Conservation (phyloP, 768 basidiomycete species). For the Peribolospora kevripleyi region DNA sequence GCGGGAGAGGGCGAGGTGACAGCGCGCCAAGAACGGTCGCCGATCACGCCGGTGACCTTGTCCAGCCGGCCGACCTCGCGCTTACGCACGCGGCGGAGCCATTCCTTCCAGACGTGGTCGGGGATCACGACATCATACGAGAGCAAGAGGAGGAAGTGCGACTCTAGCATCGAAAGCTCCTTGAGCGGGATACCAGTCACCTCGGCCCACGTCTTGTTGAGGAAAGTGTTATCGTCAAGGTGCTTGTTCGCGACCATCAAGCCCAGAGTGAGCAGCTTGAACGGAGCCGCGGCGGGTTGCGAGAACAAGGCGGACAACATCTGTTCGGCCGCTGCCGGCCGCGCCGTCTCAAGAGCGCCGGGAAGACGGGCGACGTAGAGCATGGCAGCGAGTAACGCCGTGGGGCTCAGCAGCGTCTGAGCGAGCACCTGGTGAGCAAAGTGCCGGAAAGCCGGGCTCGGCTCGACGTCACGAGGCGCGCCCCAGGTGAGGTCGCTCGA, state of each 20-base stretch:
- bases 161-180: slow-evolving; percentile 82
- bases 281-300: slow-evolving; percentile 32
- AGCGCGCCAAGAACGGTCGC: slow-evolving; percentile 4
- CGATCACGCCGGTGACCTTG: slow-evolving; percentile 1
- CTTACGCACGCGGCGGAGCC: slow-evolving; percentile 6
- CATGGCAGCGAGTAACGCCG: slow-evolving; percentile 68
- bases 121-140: slow-evolving; percentile 52
- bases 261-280: slow-evolving; percentile 51
- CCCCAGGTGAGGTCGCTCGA: too few species aligned
- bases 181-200: slow-evolving; percentile 60
- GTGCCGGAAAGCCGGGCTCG: slow-evolving; percentile 45
- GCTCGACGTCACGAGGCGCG: slow-evolving; percentile 47
- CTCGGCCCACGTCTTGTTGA: slow-evolving; percentile 89
- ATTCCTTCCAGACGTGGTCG: slow-evolving; percentile 10
- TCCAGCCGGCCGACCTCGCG: not conserved
- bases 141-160: slow-evolving; percentile 59
- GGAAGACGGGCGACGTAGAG: slow-evolving; percentile 63
- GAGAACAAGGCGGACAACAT: slow-evolving; percentile 1
- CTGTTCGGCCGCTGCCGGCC: slow-evolving; percentile 8
- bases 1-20: slow-evolving; percentile 5
- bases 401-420: slow-evolving; percentile 84
- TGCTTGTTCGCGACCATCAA: slow-evolving; percentile 87
- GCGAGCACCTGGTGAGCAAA: slow-evolving; percentile 84
- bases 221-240: slow-evolving; percentile 59
- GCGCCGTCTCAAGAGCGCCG: slow-evolving; percentile 21